Evolutionary conservation across 306 rosid genomes (phyloP).

Genomic region (Vigna nakashimae): DNA sequence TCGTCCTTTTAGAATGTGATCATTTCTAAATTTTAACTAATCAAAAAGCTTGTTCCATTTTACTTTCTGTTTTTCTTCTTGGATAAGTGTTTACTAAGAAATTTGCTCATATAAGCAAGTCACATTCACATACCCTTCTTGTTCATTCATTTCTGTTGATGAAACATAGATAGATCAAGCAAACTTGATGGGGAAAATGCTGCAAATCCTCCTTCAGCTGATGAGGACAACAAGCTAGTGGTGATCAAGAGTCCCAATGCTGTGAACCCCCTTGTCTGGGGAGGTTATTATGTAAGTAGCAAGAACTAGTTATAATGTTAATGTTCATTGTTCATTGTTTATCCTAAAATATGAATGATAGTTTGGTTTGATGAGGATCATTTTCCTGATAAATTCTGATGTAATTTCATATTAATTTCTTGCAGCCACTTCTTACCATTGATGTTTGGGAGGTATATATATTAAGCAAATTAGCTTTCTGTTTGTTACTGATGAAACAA

Average conservation of each 20-base stretch:
- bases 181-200: constrained; percentile 68
- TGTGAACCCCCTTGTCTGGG: constrained; percentile 83
- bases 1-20: neutral
- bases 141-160: neutral
- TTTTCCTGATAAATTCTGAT: constrained; percentile 15
- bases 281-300: constrained; percentile 66
- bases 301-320: neutral
- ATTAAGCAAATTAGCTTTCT: constrained; percentile 32
- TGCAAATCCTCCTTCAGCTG: constrained; percentile 61
- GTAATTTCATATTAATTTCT: constrained; percentile 34
- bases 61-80: neutral
- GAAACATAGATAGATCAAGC: constrained; percentile 59
- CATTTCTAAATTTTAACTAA: neutral
- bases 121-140: neutral
- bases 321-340: constrained; percentile 13
- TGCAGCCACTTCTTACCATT: constrained; percentile 88
- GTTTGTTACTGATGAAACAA: neutral
- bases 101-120: too few relatives aligned
- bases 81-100: too few relatives aligned
- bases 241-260: constrained; percentile 84
- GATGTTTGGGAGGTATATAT: constrained; percentile 94
- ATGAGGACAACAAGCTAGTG: constrained; percentile 74
- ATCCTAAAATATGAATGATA: constrained; percentile 17
- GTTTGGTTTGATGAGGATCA: neutral
- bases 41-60: neutral